Percentiles rank a stretch among this genome's conserved stretches.
Conservation (phyloP, 2,329 filamentous ascomycete genomes). For the Phoma sp. region DNA sequence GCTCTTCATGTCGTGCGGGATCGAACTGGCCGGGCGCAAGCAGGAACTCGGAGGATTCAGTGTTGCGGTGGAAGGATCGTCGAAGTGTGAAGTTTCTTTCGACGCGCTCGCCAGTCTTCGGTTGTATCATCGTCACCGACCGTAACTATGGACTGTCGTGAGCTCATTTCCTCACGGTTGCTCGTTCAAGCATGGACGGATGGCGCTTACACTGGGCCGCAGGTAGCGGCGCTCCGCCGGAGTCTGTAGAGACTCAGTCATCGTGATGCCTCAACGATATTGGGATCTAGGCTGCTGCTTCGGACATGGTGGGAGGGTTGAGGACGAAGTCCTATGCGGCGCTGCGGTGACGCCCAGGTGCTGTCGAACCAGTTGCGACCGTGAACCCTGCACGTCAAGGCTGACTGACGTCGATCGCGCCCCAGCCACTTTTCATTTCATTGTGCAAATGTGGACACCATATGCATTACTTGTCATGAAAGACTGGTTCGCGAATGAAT, state of each 20-base stretch:
- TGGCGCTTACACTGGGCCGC: constrained; percentile 46
- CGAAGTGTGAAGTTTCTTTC: constrained; percentile 81
- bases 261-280: constrained; percentile 18
- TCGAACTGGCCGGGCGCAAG: constrained; percentile 40
- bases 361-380: constrained; percentile 8
- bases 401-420: constrained; percentile 17
- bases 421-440: constrained; percentile 10
- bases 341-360: constrained; percentile 11
- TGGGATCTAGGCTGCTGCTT: constrained; percentile 2
- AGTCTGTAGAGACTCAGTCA: constrained; percentile 42
- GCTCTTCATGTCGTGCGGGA: constrained; percentile 37
- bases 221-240: constrained; percentile 46
- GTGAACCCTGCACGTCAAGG: constrained; percentile 10
- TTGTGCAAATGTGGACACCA: neutral
- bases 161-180: constrained; percentile 17
- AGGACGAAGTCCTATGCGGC: neutral
- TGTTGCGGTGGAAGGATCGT: constrained; percentile 50
- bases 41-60: constrained; percentile 53
- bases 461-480: neutral
- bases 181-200: constrained; percentile 1
- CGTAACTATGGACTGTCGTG: constrained; percentile 63
- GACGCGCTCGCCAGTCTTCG: constrained; percentile 83
- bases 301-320: constrained; percentile 18
- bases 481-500: neutral
- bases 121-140: constrained; percentile 86